Percentiles rank a stretch among this genome's conserved stretches.
These are phyloP conservation scores for Ustilaginoidea virens DNA, from an alignment of 2,329 filamentous ascomycete genomes.

Conservation along the genomic window DNA sequence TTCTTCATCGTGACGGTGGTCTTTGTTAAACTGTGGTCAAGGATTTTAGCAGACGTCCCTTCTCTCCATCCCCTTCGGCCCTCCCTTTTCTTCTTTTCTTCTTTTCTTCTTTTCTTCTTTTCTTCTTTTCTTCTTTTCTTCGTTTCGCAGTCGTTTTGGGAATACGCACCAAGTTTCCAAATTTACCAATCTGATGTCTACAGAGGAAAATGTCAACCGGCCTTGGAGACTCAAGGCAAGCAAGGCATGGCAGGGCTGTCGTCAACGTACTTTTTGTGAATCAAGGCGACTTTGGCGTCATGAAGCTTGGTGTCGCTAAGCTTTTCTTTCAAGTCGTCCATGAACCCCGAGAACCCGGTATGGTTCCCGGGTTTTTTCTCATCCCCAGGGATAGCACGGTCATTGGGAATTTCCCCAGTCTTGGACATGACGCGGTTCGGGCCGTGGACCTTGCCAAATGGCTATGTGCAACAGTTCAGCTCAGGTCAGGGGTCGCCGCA, in stretches of 20 bases:
- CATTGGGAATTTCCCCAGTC: slow-evolving; percentile 1
- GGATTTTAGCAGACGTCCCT: too few relatives aligned
- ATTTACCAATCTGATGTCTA: slow-evolving; percentile 43
- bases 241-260: not conserved
- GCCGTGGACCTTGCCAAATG: too few relatives aligned
- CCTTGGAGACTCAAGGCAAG: not conserved
- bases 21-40: slow-evolving; percentile 50
- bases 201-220: not conserved
- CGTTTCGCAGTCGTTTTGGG: too few relatives aligned
- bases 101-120: too few relatives aligned
- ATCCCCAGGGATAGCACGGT: not conserved
- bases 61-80: too few relatives aligned
- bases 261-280: slow-evolving; percentile 39
- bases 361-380: slow-evolving; percentile 1
- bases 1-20: slow-evolving; percentile 86
- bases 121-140: too few relatives aligned
- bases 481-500: too few relatives aligned
- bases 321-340: slow-evolving; percentile 39
- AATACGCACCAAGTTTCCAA: slow-evolving; percentile 42
- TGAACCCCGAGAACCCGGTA: slow-evolving; percentile 18
- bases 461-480: not conserved
- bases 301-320: slow-evolving; percentile 36
- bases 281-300: slow-evolving; percentile 39
- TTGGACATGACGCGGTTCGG: slow-evolving; percentile 2
- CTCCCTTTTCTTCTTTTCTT: too few relatives aligned